Evolutionary conservation across 108 stramenopile genomes (phyloP).

Genomic region (Cylindrotheca fusiformis): DNA sequence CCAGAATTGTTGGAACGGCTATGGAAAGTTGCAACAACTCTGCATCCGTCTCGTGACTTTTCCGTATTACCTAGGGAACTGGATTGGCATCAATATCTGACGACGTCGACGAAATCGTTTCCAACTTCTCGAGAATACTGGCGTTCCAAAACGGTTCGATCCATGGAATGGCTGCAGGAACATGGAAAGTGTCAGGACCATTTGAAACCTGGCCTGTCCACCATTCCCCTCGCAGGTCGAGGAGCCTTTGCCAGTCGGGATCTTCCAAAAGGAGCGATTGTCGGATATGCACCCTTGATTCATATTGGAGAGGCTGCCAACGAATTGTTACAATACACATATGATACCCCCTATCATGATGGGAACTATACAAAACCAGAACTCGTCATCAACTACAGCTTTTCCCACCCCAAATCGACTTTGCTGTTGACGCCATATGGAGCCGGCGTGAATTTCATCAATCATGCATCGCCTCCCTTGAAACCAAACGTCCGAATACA

Average conservation of each 20-base stretch:
- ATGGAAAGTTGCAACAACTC: constrained; percentile 31
- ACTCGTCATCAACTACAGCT: constrained; percentile 77
- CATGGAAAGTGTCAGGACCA: constrained; percentile 80
- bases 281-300: constrained; percentile 77
- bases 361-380: constrained; percentile 39
- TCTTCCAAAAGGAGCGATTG: constrained; percentile 68
- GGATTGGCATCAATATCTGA: constrained; percentile 9
- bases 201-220: constrained; percentile 55
- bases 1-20: constrained; percentile 29
- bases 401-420: constrained; percentile 74
- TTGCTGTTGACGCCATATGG: constrained; percentile 77
- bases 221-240: constrained; percentile 72
- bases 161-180: constrained; percentile 62
- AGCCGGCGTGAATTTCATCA: constrained; percentile 79
- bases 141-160: constrained; percentile 12
- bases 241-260: constrained; percentile 81
- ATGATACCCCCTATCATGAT: constrained; percentile 11
- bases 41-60: constrained; percentile 21
- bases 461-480: constrained; percentile 40
- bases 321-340: constrained; percentile 17
- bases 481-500: constrained; percentile 61
- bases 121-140: constrained; percentile 21
- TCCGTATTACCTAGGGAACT: constrained; percentile 25
- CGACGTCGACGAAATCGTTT: constrained; percentile 1
- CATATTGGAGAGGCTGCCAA: constrained; percentile 33